phyloP scores from a whole-genome alignment of 805 yeast genomes.

The Kazachstania taianensis region DNA sequence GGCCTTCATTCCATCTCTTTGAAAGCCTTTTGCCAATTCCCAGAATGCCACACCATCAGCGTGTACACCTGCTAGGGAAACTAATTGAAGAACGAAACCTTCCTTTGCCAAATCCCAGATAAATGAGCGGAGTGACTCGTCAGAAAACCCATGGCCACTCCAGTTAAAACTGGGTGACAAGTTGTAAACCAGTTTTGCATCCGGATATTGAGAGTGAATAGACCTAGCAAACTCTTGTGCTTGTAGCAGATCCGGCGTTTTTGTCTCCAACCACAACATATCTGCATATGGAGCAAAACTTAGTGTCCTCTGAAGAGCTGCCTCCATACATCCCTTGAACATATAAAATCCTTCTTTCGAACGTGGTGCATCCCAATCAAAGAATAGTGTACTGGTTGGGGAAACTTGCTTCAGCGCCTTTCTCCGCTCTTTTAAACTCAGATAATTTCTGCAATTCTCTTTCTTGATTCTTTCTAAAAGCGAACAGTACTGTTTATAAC shows the following conservation, averaged over 20 bases:
- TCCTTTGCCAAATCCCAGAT: slow-evolving; percentile 44
- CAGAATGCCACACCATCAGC: slow-evolving; percentile 42
- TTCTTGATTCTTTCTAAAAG: slow-evolving; percentile 11
- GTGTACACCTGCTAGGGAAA: slow-evolving; percentile 53
- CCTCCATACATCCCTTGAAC: slow-evolving; percentile 39
- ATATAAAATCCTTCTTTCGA: slow-evolving; percentile 49
- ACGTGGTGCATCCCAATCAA: slow-evolving; percentile 53
- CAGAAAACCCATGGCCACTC: slow-evolving; percentile 45
- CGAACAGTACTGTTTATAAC: slow-evolving; percentile 22
- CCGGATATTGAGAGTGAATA: slow-evolving; percentile 40
- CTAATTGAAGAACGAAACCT: slow-evolving; percentile 50
- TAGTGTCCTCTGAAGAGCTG: slow-evolving; percentile 44
- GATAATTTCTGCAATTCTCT: slow-evolving; percentile 19
- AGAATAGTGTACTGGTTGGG: slow-evolving; percentile 31
- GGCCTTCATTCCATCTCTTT: slow-evolving; percentile 47
- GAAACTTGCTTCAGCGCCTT: slow-evolving; percentile 19
- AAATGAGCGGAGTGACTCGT: slow-evolving; percentile 36
- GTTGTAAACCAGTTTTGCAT: slow-evolving; percentile 49
- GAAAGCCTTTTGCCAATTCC: slow-evolving; percentile 40
- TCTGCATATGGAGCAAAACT: slow-evolving; percentile 51
- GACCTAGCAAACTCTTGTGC: slow-evolving; percentile 38
- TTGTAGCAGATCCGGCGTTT: slow-evolving; percentile 43
- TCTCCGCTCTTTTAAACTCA: slow-evolving; percentile 17
- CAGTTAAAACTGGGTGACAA: slow-evolving; percentile 54
- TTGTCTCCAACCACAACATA: slow-evolving; percentile 53